phyloP scores from a whole-genome alignment of 1,139 yeast species.

The Saccharomyces hybrid region DNA sequence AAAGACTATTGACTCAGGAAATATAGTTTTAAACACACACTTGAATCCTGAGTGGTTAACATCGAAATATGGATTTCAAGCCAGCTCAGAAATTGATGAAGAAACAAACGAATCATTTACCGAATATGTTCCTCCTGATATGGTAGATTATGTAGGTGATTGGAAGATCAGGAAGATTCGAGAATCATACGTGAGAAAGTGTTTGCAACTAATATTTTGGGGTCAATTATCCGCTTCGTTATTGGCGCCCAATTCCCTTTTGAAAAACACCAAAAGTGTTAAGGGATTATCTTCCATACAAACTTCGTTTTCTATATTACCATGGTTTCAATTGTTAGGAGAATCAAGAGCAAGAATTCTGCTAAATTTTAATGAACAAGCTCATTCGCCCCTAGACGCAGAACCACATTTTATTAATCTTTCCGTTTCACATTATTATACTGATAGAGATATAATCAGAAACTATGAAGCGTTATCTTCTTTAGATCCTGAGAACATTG shows the following conservation, averaged over 20 bases:
- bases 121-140: constrained; percentile 54
- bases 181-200: constrained; percentile 45
- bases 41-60: constrained; percentile 49
- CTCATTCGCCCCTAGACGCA: constrained; percentile 26
- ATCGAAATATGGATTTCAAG: constrained; percentile 36
- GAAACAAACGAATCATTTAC: constrained; percentile 25
- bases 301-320: constrained; percentile 34
- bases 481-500: constrained; percentile 47
- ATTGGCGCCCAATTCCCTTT: constrained; percentile 4
- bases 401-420: constrained; percentile 41
- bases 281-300: constrained; percentile 35
- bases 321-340: constrained; percentile 38
- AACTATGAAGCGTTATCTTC: constrained; percentile 51
- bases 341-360: constrained; percentile 29
- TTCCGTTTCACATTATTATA: constrained; percentile 52
- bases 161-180: constrained; percentile 28
- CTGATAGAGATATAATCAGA: constrained; percentile 52
- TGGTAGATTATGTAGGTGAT: constrained; percentile 33
- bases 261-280: constrained; percentile 11
- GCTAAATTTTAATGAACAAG: constrained; percentile 10
- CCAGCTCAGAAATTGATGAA: constrained; percentile 37
- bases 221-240: constrained; percentile 34
- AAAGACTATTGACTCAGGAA: constrained; percentile 46
- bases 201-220: constrained; percentile 41
- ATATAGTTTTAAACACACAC: constrained; percentile 45